Evolutionary conservation across 2,329 filamentous ascomycete genomes (phyloP).

Genomic region (Colletotrichum navitas): DNA sequence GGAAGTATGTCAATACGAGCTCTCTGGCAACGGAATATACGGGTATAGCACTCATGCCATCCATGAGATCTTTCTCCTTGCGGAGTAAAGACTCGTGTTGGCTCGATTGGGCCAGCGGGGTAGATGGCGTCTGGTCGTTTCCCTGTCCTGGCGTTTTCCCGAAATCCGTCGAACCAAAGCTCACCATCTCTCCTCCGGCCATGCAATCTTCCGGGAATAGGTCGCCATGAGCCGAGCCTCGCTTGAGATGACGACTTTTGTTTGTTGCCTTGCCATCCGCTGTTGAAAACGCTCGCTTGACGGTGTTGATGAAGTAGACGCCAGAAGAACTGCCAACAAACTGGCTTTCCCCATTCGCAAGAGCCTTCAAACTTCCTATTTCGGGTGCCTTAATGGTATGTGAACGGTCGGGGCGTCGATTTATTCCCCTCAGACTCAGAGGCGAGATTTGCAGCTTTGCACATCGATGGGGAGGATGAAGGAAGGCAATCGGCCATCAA

Average conservation of each 20-base stretch:
- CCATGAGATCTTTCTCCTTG: neutral
- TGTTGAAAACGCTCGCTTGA: slow-evolving; percentile 62
- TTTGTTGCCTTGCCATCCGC: slow-evolving; percentile 38
- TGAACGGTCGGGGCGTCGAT: neutral
- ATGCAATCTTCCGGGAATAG: slow-evolving; percentile 40
- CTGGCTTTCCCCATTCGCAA: slow-evolving; percentile 54
- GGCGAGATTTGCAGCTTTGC: too few species aligned
- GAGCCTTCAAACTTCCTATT: slow-evolving; percentile 40
- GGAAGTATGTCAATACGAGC: slow-evolving; percentile 63
- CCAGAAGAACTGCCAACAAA: slow-evolving; percentile 66
- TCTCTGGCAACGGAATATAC: slow-evolving; percentile 48
- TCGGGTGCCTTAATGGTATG: slow-evolving; percentile 11
- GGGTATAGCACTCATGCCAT: slow-evolving; percentile 12
- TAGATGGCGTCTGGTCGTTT: neutral
- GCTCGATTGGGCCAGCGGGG: neutral
- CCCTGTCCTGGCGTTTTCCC: neutral
- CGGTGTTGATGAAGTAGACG: slow-evolving; percentile 67
- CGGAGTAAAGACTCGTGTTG: slow-evolving; percentile 2
- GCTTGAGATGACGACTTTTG: slow-evolving; percentile 41
- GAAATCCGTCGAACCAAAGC: neutral
- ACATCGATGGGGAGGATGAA: neutral
- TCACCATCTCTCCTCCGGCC: slow-evolving; percentile 24
- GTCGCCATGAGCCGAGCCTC: neutral
- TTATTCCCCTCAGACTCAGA: neutral
- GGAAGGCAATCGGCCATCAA: neutral